phyloP scores from a whole-genome alignment of 2,329 filamentous ascomycete species.

The Rhinocladiella similis region DNA sequence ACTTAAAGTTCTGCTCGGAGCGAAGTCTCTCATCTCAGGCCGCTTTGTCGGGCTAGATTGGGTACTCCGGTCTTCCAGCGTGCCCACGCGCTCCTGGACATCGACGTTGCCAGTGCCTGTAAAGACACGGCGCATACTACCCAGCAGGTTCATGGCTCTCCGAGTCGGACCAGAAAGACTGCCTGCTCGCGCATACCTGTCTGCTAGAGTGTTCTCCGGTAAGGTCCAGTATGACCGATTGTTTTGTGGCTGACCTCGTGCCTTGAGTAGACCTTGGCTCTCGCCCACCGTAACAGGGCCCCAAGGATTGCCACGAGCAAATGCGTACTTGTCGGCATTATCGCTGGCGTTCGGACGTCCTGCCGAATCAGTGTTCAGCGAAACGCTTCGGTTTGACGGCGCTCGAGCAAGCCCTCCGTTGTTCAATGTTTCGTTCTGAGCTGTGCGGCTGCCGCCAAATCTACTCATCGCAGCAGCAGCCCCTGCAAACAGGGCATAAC shows the following conservation, averaged over 20 bases:
- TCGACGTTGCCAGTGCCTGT: slow-evolving; percentile 38
- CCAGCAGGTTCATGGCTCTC: slow-evolving; percentile 67
- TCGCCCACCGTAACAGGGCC: slow-evolving; percentile 14
- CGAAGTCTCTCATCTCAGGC: slow-evolving; percentile 24
- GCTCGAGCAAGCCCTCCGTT: slow-evolving; percentile 14
- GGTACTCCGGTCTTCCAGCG: slow-evolving; percentile 18
- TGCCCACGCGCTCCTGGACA: slow-evolving; percentile 32
- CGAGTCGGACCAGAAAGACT: slow-evolving; percentile 58
- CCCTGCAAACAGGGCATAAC: slow-evolving; percentile 28
- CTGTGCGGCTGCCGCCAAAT: slow-evolving; percentile 12
- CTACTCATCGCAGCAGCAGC: slow-evolving; percentile 29
- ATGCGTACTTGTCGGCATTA: slow-evolving; percentile 19
- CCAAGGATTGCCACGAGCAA: slow-evolving; percentile 14
- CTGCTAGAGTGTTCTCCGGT: slow-evolving; percentile 32
- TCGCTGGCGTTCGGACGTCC: slow-evolving; percentile 6
- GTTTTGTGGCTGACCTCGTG: slow-evolving; percentile 15
- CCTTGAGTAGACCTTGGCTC: slow-evolving; percentile 20
- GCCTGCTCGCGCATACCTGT: slow-evolving; percentile 41
- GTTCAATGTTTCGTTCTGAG: neutral
- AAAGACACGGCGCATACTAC: slow-evolving; percentile 66
- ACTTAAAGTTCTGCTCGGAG: slow-evolving; percentile 48
- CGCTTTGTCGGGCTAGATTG: slow-evolving; percentile 25
- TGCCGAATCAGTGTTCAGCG: slow-evolving; percentile 17
- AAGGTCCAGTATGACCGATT: slow-evolving; percentile 22
- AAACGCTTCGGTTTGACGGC: slow-evolving; percentile 29